Evolutionary conservation across 768 basidiomycete species (phyloP), one percentile per base, ranked within the genome.

Genomic region (Amanita molliuscula): DNA sequence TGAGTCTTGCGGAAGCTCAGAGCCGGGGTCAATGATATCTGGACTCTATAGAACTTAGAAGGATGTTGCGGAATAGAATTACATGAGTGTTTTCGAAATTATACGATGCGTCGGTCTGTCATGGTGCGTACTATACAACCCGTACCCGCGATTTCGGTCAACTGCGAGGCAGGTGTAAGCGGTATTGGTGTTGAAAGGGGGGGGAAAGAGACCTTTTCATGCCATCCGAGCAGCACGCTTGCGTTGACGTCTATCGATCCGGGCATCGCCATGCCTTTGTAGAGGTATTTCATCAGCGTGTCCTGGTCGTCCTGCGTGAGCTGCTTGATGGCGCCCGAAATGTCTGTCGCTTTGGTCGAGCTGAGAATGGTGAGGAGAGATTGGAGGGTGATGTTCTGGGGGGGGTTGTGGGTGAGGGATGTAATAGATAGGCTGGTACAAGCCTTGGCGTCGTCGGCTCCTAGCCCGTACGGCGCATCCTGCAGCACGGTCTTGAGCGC

Each of bases 281-380:
- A 98, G 13, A 98, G 71, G 61, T 95, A 98, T 63, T 94, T 95
- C 95, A 96, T 98, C 48, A 97, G 75, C 28, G 84, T 88, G 61
- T 96, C 95, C 60, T 93, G 89, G 38, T 76, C 69, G 45, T 88
- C 84, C 56, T 76, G 76, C 2, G 82, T 76, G 26, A 97, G 74
- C 0, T 74, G 64, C 59, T 82, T 86, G 63, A 96, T 75, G 44
- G 87, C 79, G 21, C 68, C 68, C 2, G 84, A 74, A 54, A 97
- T 90, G 54, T 97, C 94, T 2, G 88, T 76, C 4, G 91, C 71
- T 63, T 95, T 91, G 10, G 93, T 96, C 51, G 88, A 92, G 73
- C 96, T 97, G 54, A 97, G 78, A 55, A 98, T 89, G 0, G 88
- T 82, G 31, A 94, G 75, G 21, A 97, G 72, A 0, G 84, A 81